Percentiles rank a stretch among this genome's conserved stretches.
phyloP scores from a whole-genome alignment of 768 basidiomycete genomes.

The Lanmaoa pseudosensibilis region DNA sequence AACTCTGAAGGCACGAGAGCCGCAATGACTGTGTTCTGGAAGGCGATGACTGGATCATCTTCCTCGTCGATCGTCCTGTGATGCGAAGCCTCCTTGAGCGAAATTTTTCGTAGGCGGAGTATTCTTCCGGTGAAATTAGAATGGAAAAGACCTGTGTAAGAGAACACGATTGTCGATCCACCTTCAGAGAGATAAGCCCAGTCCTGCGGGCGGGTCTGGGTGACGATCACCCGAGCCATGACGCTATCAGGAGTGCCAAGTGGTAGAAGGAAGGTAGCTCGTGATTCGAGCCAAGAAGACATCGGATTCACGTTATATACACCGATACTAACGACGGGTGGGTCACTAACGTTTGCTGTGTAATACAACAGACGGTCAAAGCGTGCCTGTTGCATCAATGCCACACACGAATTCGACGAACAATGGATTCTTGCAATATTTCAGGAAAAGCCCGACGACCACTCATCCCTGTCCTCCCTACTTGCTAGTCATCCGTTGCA shows the following conservation, averaged over 20 bases:
- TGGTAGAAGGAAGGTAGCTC: background rate
- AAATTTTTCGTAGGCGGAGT: conserved; percentile 72
- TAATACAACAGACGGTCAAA: conserved; percentile 2
- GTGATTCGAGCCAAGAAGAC: too few species aligned
- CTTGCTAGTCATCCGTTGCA: background rate
- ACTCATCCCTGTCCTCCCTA: background rate
- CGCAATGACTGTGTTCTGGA: conserved; percentile 63
- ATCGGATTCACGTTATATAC: too few species aligned
- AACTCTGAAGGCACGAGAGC: conserved; percentile 59
- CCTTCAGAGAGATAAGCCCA: conserved; percentile 93
- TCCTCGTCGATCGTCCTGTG: conserved; percentile 31
- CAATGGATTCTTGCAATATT: conserved; percentile 14
- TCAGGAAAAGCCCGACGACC: background rate
- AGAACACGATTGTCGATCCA: conserved; percentile 87
- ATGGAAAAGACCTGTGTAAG: conserved; percentile 62
- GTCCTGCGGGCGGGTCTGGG: conserved; percentile 40
- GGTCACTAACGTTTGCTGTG: background rate
- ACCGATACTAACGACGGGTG: too few species aligned
- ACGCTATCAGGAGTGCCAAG: background rate
- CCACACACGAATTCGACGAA: conserved; percentile 14
- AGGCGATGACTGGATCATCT: conserved; percentile 47
- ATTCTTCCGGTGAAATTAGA: conserved; percentile 60
- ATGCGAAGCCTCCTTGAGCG: conserved; percentile 15
- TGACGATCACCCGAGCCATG: conserved; percentile 21
- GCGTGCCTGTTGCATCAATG: background rate